Percentiles rank a stretch among this genome's conserved stretches.
Evolutionary conservation across 345 rosid species (phyloP).

Genomic region (Pistacia vera): DNA sequence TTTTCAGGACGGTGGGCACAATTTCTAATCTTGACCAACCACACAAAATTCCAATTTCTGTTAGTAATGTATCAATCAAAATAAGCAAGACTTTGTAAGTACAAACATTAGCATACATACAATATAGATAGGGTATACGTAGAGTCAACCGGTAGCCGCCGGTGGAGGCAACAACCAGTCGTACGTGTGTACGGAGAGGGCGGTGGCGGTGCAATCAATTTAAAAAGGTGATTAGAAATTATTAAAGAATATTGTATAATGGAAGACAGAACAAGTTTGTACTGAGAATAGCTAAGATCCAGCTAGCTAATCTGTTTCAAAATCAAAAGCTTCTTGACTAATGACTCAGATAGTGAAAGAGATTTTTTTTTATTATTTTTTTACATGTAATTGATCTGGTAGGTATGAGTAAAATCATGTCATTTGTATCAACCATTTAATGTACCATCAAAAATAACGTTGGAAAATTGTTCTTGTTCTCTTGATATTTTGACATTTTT

Average conservation of each 20-base stretch:
- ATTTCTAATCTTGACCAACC: too few species aligned
- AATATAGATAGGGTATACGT: too few species aligned
- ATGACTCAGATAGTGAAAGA: not conserved
- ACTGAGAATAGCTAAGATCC: constrained; percentile 6
- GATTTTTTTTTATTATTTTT: too few species aligned
- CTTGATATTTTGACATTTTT: too few species aligned
- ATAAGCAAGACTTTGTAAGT: not conserved
- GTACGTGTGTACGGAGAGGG: not conserved
- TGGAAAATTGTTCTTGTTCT: too few species aligned
- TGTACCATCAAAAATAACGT: too few species aligned
- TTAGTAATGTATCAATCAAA: too few species aligned
- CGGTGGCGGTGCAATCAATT: constrained; percentile 10
- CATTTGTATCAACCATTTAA: too few species aligned
- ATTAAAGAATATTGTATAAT: not conserved
- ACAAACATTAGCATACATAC: not conserved
- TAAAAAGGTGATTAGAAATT: not conserved
- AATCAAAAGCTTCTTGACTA: not conserved
- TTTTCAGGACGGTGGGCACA: too few species aligned
- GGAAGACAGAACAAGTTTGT: constrained; percentile 13
- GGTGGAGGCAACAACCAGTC: not conserved
- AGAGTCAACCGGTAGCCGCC: not conserved
- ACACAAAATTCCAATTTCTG: too few species aligned
- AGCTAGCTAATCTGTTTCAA: not conserved
- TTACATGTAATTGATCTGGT: too few species aligned
- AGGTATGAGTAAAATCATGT: not conserved